Evolutionary conservation across 306 rosid species (phyloP), one percentile per base, ranked within the genome.

Genomic region (Casuarina equisetifolia): DNA sequence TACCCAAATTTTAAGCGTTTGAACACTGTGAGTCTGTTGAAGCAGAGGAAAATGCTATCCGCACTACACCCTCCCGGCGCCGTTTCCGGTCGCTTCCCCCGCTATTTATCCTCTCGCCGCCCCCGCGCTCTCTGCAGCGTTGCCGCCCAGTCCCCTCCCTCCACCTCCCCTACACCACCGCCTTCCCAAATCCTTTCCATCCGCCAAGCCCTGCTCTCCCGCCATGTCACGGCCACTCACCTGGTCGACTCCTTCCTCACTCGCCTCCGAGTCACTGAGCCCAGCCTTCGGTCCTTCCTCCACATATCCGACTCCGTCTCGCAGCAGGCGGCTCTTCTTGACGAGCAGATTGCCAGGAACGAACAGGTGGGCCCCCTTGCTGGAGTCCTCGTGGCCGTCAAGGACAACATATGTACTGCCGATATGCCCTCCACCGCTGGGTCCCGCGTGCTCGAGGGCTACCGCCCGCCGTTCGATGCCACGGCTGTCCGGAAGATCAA

Each of bases 371-470:
- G 99, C 6, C 96, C 94, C 36, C 80, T 95, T 70, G 97, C 96
- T 45, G 99, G 99, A 1, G 92, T 92, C 0, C 82, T 95, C 11
- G 97, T 95, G 0, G 99, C 84, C 15, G 92, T 95, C 13, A 95
- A 95, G 86, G 99, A 95, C 68, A 95, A 95, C n/a, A 89, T 95
- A 2, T 95, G 99, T 66, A 95, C 99, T 3, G 78, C 82, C 36
- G 97, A 90, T 44, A 88, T 95, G 97, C 99, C 98, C 0, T 90
- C 98, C 13, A 95, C 98, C 0, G 97, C 74, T 3, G 98, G 98
- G 1, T 95, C 97, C 4, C 90, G 89, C 64, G 85, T 95, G 32
- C 86, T 95, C 15, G 89, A 87, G 12, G 94, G 92, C 0, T 95
- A 95, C 76, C 87, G 84, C 51, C 91, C 98, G 43, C 91, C 97